A percentile compares a stretch with the other conserved stretches of the same genome.
phyloP scores from a whole-genome alignment of 352 stramenopile species.

The Phytophthora brassicae region DNA sequence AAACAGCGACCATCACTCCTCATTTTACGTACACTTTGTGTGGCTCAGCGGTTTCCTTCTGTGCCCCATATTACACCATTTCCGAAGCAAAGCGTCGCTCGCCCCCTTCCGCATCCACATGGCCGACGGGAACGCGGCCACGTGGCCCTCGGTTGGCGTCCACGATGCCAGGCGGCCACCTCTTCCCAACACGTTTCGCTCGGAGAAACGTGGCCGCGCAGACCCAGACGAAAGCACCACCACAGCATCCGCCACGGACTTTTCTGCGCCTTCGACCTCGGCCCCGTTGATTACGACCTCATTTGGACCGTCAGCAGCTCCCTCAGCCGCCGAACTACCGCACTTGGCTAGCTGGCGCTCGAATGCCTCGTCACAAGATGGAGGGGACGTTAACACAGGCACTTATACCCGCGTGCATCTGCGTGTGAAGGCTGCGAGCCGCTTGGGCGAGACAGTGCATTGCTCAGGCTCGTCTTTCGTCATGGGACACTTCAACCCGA shows the following conservation, averaged over 20 bases:
- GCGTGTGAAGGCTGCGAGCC: conserved; percentile 64
- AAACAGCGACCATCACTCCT: neutral
- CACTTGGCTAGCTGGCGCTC: conserved; percentile 43
- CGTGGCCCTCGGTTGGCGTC: conserved; percentile 30
- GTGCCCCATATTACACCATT: conserved; percentile 1
- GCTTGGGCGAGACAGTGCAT: conserved; percentile 76
- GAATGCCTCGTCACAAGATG: conserved; percentile 31
- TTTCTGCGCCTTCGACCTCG: too few species aligned
- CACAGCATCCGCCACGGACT: too few species aligned
- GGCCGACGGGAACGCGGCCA: conserved; percentile 27
- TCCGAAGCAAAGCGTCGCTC: conserved; percentile 22
- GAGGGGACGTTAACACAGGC: conserved; percentile 74
- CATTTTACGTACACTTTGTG: conserved; percentile 11
- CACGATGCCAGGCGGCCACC: conserved; percentile 53
- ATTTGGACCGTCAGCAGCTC: neutral
- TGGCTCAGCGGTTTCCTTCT: neutral
- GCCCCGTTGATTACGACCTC: too few species aligned
- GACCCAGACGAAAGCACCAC: conserved; percentile 15
- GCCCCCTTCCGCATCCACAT: conserved; percentile 9
- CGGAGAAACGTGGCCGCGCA: conserved; percentile 47
- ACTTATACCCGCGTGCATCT: conserved; percentile 85
- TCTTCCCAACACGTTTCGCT: conserved; percentile 41
- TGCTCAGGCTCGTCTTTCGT: conserved; percentile 81
- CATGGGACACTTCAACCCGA: conserved; percentile 89
- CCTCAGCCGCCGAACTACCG: conserved; percentile 21